These are phyloP conservation scores for Boletus sp. DNA, from an alignment of 768 basidiomycete species.

Conservation along the genomic window DNA sequence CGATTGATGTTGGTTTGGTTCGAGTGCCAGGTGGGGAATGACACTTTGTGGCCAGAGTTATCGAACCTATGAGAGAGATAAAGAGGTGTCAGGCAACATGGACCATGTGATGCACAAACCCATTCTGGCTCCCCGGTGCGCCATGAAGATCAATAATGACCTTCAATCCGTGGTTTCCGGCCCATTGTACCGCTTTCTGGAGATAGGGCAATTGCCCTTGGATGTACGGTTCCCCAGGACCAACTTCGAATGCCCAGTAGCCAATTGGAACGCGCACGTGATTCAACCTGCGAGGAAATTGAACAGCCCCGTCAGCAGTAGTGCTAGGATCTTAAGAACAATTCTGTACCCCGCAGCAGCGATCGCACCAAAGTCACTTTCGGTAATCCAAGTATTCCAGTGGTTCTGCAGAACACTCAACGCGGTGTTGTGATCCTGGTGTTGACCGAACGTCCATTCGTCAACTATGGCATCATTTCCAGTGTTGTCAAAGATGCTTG, in stretches of 20 bases:
- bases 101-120: conserved; percentile 38
- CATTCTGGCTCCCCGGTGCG: conserved; percentile 85
- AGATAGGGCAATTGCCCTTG: conserved; percentile 75
- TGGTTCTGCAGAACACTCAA: conserved; percentile 54
- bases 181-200: conserved; percentile 66
- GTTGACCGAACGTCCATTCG: conserved; percentile 76
- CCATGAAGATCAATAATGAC: conserved; percentile 79
- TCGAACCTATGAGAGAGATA: conserved; percentile 54
- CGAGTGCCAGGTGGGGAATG: conserved; percentile 68
- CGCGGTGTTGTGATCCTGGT: conserved; percentile 52
- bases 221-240: conserved; percentile 74
- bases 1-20: conserved; percentile 64
- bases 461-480: conserved; percentile 58
- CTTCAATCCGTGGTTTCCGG: conserved; percentile 67
- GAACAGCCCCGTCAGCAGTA: conserved; percentile 6
- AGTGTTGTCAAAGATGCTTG: conserved; percentile 64
- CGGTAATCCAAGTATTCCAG: conserved; percentile 85
- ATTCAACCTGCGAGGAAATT: conserved; percentile 53
- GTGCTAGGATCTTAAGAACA: neutral
- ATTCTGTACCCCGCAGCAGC: conserved; percentile 64
- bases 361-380: conserved; percentile 73
- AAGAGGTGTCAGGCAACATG: conserved; percentile 3
- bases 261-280: conserved; percentile 85
- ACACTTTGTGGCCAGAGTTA: conserved; percentile 69
- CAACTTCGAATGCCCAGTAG: conserved; percentile 87